Evolutionary conservation across 2,329 filamentous ascomycete species (phyloP).

Genomic region (Paecilomyces niveus): DNA sequence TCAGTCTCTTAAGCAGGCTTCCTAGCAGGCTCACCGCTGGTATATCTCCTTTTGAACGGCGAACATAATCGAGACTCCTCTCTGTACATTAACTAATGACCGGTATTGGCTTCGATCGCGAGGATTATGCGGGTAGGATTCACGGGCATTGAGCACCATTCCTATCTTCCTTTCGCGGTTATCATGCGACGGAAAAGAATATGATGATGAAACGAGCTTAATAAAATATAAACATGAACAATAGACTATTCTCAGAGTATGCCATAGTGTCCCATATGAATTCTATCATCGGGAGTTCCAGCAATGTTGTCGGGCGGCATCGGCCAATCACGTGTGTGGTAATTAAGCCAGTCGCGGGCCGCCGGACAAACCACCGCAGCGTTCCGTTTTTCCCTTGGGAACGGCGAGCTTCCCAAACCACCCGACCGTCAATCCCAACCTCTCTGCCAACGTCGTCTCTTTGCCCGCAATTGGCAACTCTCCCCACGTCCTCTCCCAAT

Average conservation of each 20-base stretch:
- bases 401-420: slow-evolving; percentile 27
- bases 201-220: not conserved
- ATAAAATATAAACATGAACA: not conserved
- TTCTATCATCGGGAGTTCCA: not conserved
- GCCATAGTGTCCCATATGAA: not conserved
- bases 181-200: not conserved
- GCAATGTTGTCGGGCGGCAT: slow-evolving; percentile 7
- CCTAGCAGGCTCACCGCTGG: not conserved
- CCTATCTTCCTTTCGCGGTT: not conserved
- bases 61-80: not conserved
- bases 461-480: slow-evolving; percentile 12
- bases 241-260: not conserved
- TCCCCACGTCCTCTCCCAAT: slow-evolving; percentile 14
- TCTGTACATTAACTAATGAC: not conserved
- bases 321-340: slow-evolving; percentile 34
- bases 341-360: slow-evolving; percentile 30
- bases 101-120: not conserved
- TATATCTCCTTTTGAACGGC: not conserved
- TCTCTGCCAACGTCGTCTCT: slow-evolving; percentile 16
- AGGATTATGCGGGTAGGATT: not conserved
- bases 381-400: slow-evolving; percentile 35
- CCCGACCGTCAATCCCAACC: slow-evolving; percentile 24
- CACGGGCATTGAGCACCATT: not conserved
- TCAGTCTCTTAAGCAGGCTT: not conserved
- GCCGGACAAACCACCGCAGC: slow-evolving; percentile 20